Evolutionary conservation across 2,329 filamentous ascomycete species (phyloP).

Genomic region (Exophiala oligosperma): DNA sequence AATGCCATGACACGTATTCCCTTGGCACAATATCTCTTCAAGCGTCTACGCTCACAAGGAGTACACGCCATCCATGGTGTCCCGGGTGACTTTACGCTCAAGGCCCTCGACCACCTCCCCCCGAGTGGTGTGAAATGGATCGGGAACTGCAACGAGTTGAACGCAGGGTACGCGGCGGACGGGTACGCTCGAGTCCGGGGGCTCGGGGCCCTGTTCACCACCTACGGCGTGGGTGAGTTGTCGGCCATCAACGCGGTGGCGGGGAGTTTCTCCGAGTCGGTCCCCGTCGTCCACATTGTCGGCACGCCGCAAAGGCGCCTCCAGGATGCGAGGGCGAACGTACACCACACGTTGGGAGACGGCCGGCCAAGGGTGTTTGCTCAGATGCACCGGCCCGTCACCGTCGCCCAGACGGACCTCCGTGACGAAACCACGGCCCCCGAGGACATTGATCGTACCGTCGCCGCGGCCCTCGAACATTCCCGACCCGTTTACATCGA

Average conservation of each 20-base stretch:
- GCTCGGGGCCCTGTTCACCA: slow-evolving; percentile 48
- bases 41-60: slow-evolving; percentile 49
- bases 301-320: slow-evolving; percentile 52
- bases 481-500: slow-evolving; percentile 58
- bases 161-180: slow-evolving; percentile 71
- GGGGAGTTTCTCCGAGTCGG: slow-evolving; percentile 58
- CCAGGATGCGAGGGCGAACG: slow-evolving; percentile 42
- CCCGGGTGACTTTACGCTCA: slow-evolving; percentile 46
- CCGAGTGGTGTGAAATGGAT: slow-evolving; percentile 57
- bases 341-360: slow-evolving; percentile 41
- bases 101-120: slow-evolving; percentile 57
- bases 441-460: slow-evolving; percentile 51
- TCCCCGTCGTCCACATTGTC: slow-evolving; percentile 61
- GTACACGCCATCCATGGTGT: slow-evolving; percentile 52
- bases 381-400: slow-evolving; percentile 50
- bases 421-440: slow-evolving; percentile 47
- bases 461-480: slow-evolving; percentile 51
- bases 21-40: slow-evolving; percentile 51
- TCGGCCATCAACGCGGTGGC: slow-evolving; percentile 37
- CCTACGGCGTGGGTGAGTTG: slow-evolving; percentile 60
- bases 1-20: background rate
- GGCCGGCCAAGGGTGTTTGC: slow-evolving; percentile 54
- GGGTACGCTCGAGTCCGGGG: slow-evolving; percentile 66
- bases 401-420: slow-evolving; percentile 48
- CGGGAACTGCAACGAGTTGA: slow-evolving; percentile 62